These are phyloP conservation scores for Hebeloma cylindrosporum DNA, from an alignment of 768 basidiomycete genomes.

Conservation along the genomic window DNA sequence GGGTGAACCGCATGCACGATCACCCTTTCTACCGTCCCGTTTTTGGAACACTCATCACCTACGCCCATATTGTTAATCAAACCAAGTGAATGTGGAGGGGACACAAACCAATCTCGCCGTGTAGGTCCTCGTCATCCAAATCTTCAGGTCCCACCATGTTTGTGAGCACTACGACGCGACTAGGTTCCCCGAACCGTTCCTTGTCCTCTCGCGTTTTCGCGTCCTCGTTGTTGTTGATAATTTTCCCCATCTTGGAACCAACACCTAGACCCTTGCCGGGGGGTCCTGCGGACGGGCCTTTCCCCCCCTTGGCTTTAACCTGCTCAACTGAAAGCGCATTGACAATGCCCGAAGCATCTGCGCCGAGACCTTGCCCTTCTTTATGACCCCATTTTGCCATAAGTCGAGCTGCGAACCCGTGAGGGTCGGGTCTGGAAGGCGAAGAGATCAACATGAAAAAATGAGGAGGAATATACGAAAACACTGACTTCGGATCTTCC, in stretches of 20 bases:
- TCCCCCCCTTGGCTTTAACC: constrained; percentile 33
- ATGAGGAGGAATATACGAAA: not conserved
- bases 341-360: constrained; percentile 80
- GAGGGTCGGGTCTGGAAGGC: constrained; percentile 53
- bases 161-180: constrained; percentile 84
- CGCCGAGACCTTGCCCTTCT: constrained; percentile 90
- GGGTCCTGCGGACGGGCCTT: constrained; percentile 31
- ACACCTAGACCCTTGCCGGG: constrained; percentile 40
- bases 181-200: constrained; percentile 84
- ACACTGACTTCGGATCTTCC: constrained; percentile 35
- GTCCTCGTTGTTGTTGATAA: constrained; percentile 90
- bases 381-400: constrained; percentile 98
- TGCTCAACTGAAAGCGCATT: constrained; percentile 87
- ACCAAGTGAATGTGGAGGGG: not conserved
- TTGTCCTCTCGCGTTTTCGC: constrained; percentile 72
- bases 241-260: constrained; percentile 78
- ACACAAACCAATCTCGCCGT: constrained; percentile 77
- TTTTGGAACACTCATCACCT: constrained; percentile 92
- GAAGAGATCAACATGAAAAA: not conserved
- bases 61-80: not conserved
- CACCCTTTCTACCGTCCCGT: constrained; percentile 90
- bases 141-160: constrained; percentile 90
- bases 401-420: constrained; percentile 77
- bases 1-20: constrained; percentile 78
- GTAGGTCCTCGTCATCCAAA: constrained; percentile 78